Conservation (phyloP, 176 grass and related monocot species). For the Musa itinerans region DNA sequence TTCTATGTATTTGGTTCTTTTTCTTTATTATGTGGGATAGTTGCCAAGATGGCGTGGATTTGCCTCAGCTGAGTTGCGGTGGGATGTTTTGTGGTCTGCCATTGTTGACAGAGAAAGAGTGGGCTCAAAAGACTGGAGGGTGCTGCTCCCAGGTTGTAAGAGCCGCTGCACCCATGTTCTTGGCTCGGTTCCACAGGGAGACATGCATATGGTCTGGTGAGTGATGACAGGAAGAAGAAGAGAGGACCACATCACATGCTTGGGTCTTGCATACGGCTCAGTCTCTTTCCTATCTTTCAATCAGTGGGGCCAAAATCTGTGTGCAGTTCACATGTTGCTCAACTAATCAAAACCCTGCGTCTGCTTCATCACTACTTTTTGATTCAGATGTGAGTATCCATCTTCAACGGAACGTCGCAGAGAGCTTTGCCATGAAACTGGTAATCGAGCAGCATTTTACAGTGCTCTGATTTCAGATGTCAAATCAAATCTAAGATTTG, state of each 20-base stretch:
- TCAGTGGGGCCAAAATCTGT: background rate
- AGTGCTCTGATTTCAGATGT: no score
- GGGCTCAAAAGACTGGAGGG: background rate
- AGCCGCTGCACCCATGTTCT: slow-evolving; percentile 16
- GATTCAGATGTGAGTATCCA: background rate
- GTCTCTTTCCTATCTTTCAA: background rate
- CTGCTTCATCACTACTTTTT: background rate
- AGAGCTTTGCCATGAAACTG: no score
- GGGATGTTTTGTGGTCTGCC: slow-evolving; percentile 18
- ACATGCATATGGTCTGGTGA: background rate
- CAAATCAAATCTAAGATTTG: no score
- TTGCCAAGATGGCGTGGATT: background rate
- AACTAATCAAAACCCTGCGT: background rate
- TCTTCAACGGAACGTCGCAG: background rate
- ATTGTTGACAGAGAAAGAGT: background rate
- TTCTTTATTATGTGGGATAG: no score
- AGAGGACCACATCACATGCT: slow-evolving; percentile 13
- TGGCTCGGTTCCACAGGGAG: slow-evolving; percentile 20
- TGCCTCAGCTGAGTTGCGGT: background rate
- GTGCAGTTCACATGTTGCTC: background rate
- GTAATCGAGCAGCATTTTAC: no score
- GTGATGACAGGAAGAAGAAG: background rate
- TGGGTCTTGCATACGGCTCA: no score
- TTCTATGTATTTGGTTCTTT: no score
- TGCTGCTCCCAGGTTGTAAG: slow-evolving; percentile 3